Conservation (phyloP, 805 yeast genomes). For the Starmerella vitae region DNA sequence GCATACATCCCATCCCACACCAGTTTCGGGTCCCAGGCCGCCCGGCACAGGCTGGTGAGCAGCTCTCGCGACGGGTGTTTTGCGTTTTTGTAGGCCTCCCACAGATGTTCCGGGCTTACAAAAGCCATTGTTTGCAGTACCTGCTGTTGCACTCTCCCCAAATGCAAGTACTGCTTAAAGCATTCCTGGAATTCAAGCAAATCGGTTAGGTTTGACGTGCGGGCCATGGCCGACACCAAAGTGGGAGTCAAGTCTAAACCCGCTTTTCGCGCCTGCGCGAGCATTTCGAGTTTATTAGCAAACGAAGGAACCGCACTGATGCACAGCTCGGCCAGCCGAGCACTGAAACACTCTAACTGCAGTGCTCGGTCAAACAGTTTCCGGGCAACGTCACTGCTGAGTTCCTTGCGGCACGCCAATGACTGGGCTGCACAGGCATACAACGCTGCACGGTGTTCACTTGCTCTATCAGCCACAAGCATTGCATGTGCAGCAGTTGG, state of each 20-base stretch:
- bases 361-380: conserved; percentile 11
- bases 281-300: conserved; percentile 5
- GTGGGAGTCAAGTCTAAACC: conserved; percentile 10
- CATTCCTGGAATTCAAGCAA: conserved; percentile 1
- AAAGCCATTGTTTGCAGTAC: conserved; percentile 23
- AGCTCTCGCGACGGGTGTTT: conserved; percentile 24
- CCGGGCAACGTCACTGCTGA: conserved; percentile 17
- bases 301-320: conserved; percentile 9
- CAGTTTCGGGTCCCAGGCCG: conserved; percentile 29
- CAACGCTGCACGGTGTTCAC: conserved; percentile 12
- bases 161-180: conserved; percentile 1
- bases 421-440: conserved; percentile 22
- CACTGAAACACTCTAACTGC: conserved; percentile 17
- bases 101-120: conserved; percentile 19
- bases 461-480: conserved; percentile 3
- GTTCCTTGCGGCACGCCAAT: conserved; percentile 13
- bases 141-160: conserved; percentile 23
- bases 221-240: conserved; percentile 8
- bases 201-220: conserved; percentile 4
- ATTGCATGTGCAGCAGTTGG: conserved; percentile 12
- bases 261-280: conserved; percentile 2
- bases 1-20: conserved; percentile 43
- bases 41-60: conserved; percentile 36
- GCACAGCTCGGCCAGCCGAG: conserved; percentile 7
- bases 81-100: conserved; percentile 26